Evolutionary conservation across 495 filamentous ascomycete genomes (phyloP).

Genomic region (Daldinia concentrica): DNA sequence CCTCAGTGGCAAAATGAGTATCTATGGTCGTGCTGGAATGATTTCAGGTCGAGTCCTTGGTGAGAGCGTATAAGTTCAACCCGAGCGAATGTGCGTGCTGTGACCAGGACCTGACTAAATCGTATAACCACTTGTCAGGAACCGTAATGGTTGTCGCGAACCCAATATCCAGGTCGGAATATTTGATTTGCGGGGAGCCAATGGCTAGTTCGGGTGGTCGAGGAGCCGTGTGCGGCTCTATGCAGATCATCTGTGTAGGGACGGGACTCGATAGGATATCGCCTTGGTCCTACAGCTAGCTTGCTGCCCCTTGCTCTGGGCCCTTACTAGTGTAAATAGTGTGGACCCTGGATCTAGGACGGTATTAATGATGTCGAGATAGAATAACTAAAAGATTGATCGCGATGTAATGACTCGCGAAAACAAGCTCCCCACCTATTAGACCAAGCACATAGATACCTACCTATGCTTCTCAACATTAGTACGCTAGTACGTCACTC

Average conservation of each 20-base stretch:
- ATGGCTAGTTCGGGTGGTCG: slow-evolving; percentile 4
- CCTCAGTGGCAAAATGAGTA: slow-evolving; percentile 1
- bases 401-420: slow-evolving; percentile 26
- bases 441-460: slow-evolving; percentile 13
- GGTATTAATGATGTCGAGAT: slow-evolving; percentile 2
- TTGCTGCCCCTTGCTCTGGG: slow-evolving; percentile 2
- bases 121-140: slow-evolving; percentile 17
- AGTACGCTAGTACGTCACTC: slow-evolving; percentile 7
- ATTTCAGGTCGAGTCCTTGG: neutral
- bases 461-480: slow-evolving; percentile 9
- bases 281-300: slow-evolving; percentile 6
- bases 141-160: slow-evolving; percentile 16
- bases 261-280: slow-evolving; percentile 16
- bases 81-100: slow-evolving; percentile 2
- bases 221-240: slow-evolving; percentile 16
- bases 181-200: slow-evolving; percentile 20
- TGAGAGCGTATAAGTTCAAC: neutral
- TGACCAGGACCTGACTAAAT: slow-evolving; percentile 10
- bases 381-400: slow-evolving; percentile 1
- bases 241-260: slow-evolving; percentile 22
- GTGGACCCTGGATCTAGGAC: slow-evolving; percentile 6
- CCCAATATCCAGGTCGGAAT: slow-evolving; percentile 19
- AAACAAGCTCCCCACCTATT: slow-evolving; percentile 13
- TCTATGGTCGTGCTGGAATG: neutral
- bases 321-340: slow-evolving; percentile 15